Base-by-base conservation (phyloP, 179 eudicot species). In the Spinacia oleracea region DNA sequence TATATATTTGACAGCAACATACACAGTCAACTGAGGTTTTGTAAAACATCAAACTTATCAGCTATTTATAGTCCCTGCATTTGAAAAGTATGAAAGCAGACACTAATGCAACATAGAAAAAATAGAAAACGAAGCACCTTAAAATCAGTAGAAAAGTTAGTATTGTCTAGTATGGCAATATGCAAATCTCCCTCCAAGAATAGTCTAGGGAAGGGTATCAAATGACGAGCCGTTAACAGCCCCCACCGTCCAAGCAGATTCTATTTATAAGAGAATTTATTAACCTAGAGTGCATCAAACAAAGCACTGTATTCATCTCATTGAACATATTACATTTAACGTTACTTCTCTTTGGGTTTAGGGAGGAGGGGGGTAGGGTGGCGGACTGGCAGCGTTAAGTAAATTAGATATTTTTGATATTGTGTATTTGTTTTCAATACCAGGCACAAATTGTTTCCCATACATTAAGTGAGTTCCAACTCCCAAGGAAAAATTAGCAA, bases 391-490 rank as follows among this genome's bases (percentile, higher is more conserved):
- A n/a, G n/a, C n/a, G 72, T 21, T 40, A 6, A 25, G 53, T n/a
- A n/a, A 43, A 40, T 1, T 12, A 71, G 9, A 25, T 27, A 10
- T 14, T 16, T 38, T 27, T 8, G 0, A 25, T 2, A 29, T 1
- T 35, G 20, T 50, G 51, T n/a, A 25, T 34, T n/a, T 43, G 50
- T 16, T 66, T 42, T 21, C 27, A 62, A 14, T 18, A 67, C 60
- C 58, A 64, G 9, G 11, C 31, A 50, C 65, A 58, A 65, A 65
- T 18, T 31, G 40, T 27, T 32, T 15, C 51, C 65, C 23, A 68
- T 31, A 56, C 38, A 43, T 78, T 55, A 78, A 67, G 56, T 50
- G 72, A 60, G 56, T 53, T 53, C n/a, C 7, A 16, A 53, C 58
- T 53, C 29, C 18, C 40, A 68, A 20, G 75, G 29, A 74, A 42